Base-by-base conservation (phyloP, 768 basidiomycete species). In the Amanita phalloides region DNA sequence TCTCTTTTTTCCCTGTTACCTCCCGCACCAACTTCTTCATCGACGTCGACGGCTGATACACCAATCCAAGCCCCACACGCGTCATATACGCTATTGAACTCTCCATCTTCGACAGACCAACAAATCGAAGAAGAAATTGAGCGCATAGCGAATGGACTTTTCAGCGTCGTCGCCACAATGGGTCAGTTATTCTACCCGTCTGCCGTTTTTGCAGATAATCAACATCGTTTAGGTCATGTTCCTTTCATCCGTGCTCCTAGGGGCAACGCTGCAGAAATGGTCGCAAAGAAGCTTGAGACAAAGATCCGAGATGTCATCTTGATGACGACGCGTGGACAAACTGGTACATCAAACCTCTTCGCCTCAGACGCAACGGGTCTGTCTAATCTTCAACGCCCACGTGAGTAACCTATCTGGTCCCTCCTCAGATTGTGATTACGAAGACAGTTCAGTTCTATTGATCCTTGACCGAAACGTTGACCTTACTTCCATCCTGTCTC, bases 191-290 rank as follows among this genome's bases (percentile, higher is more conserved):
- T 35, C 20, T 17, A 38, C 26, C 3, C 48, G 8, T 52, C 17
- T 14, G 30, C 25, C 33, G n/a, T 1, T 7, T 45, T n/a, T 47
- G 11, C 36, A 53, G 20, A 52, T 51, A 3, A 54, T 53, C 36
- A 47, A 46, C 45, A 5, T 9, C 47, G 30, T 46, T 33, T 51
- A 92, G 92, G 89, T 1, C 86, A 90, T 58, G 86, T 95, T 20
- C 96, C 96, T 8, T 87, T 93, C 62, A 97, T 99, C 54, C 85
- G 96, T 30, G 85, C 89, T 53, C 96, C 96, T 20, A 74, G 86
- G 65, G 95, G 95, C 1, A 97, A 98, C 66, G 96, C 96, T 4
- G 96, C 94, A 17, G 96, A 99, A 67, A 96, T 97, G 94, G 84
- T 98, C n/a, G 94, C 94, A 7, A 86, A 92, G 69, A 96, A 90